A percentile compares a stretch with the other conserved stretches of the same genome.
Conservation (phyloP, 2,329 filamentous ascomycete genomes). For the Aspergillus sp. region DNA sequence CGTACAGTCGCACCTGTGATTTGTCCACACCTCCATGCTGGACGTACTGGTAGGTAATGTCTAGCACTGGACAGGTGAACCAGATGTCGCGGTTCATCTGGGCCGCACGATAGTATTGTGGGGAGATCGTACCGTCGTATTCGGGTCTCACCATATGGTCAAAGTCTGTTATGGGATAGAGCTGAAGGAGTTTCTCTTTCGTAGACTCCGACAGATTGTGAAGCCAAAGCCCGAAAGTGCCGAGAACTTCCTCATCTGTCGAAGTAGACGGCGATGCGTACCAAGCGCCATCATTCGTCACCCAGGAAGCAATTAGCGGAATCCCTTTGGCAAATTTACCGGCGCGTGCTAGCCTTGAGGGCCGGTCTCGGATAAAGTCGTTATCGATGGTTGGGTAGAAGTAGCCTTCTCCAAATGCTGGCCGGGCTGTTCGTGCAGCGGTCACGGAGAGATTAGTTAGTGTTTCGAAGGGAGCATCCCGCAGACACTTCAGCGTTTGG, state of each 20-base stretch:
- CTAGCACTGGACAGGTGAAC: slow-evolving; percentile 33
- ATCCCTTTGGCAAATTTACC: slow-evolving; percentile 24
- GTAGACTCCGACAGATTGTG: slow-evolving; percentile 12
- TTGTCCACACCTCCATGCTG: slow-evolving; percentile 15
- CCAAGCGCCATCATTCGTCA: slow-evolving; percentile 22
- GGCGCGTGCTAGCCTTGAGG: slow-evolving; percentile 25
- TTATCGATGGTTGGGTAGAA: slow-evolving; percentile 26
- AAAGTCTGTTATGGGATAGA: slow-evolving; percentile 21
- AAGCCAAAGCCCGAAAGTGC: slow-evolving; percentile 19
- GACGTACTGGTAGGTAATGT: slow-evolving; percentile 34
- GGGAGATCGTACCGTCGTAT: slow-evolving; percentile 20
- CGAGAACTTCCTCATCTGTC: slow-evolving; percentile 19
- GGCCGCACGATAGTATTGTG: slow-evolving; percentile 36
- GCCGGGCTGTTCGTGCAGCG: slow-evolving; percentile 20
- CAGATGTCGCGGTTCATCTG: slow-evolving; percentile 34
- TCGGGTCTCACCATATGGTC: slow-evolving; percentile 10
- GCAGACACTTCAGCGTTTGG: slow-evolving; percentile 24
- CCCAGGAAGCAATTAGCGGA: slow-evolving; percentile 19
- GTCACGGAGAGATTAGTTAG: slow-evolving; percentile 28
- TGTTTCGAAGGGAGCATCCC: slow-evolving; percentile 8
- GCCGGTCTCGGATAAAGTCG: slow-evolving; percentile 26
- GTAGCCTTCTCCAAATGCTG: slow-evolving; percentile 20
- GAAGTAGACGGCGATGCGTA: slow-evolving; percentile 13
- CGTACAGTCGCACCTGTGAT: slow-evolving; percentile 26
- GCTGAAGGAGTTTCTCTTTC: slow-evolving; percentile 19